These are phyloP conservation scores for Mycena galopus DNA, from an alignment of 768 basidiomycete genomes.

Conservation along the genomic window DNA sequence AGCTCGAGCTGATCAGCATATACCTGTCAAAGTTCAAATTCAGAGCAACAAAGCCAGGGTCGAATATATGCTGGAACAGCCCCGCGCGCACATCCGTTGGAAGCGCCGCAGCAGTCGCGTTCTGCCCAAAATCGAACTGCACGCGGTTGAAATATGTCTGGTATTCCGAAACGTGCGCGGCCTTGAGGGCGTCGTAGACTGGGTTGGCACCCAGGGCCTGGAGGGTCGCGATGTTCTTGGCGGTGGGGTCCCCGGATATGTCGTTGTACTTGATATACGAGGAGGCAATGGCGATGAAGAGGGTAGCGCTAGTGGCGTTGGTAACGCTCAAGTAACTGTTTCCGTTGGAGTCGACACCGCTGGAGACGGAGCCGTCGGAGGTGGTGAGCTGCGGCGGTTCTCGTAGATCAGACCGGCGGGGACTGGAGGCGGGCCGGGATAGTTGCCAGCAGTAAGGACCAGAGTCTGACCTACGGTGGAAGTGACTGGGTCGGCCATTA, in stretches of 20 bases:
- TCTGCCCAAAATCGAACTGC: conserved; percentile 20
- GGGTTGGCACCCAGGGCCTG: neutral
- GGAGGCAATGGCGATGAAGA: conserved; percentile 27
- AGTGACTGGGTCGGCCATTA: conserved; percentile 2
- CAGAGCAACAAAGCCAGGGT: conserved; percentile 25
- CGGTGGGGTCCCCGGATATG: conserved; percentile 13
- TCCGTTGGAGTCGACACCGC: neutral
- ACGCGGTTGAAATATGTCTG: conserved; percentile 17
- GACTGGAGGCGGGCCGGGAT: conserved; percentile 4
- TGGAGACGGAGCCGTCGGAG: neutral
- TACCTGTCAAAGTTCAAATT: conserved; percentile 26
- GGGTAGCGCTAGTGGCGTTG: conserved; percentile 15
- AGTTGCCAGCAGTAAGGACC: neutral
- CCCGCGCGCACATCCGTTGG: conserved; percentile 23
- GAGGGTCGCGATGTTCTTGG: conserved; percentile 6
- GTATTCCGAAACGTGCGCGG: conserved; percentile 10
- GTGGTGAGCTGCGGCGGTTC: conserved; percentile 1
- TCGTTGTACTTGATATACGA: conserved; percentile 20
- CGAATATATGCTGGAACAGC: neutral
- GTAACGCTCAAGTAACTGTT: neutral
- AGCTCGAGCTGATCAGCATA: conserved; percentile 28
- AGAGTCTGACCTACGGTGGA: conserved; percentile 7
- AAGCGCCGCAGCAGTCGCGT: conserved; percentile 11
- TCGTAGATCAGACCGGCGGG: conserved; percentile 23
- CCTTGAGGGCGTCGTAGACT: conserved; percentile 1